phyloP scores from a whole-genome alignment of 2,329 filamentous ascomycete genomes.

The Elsinoe arachidis region DNA sequence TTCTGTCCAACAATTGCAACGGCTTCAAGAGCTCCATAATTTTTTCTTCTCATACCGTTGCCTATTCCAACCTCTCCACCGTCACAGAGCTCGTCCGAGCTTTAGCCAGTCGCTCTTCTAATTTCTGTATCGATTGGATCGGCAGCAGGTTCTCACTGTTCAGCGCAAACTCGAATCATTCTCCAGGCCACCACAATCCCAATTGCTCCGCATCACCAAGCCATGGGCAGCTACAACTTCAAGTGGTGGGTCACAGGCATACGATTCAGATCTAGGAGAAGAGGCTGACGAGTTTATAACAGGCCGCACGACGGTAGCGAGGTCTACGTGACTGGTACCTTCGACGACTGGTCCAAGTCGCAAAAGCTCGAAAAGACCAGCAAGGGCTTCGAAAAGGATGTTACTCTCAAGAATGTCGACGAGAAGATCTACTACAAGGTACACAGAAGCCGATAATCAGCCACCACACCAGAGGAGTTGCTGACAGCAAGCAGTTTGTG shows the following conservation, averaged over 20 bases:
- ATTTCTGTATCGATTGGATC: conserved; percentile 5
- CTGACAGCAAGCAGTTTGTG: conserved; percentile 60
- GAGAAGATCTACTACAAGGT: conserved; percentile 95
- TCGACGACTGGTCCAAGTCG: conserved; percentile 87
- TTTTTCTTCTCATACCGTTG: conserved; percentile 6
- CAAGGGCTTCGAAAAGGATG: conserved; percentile 68
- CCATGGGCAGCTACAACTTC: conserved; percentile 61
- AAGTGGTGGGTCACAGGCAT: conserved; percentile 50
- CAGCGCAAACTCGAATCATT: background rate
- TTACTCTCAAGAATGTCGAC: conserved; percentile 56
- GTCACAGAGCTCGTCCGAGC: conserved; percentile 1
- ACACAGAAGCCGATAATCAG: conserved; percentile 24
- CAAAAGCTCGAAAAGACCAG: conserved; percentile 71
- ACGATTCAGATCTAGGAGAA: background rate
- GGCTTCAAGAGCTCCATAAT: conserved; percentile 4
- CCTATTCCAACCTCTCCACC: background rate
- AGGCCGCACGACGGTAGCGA: conserved; percentile 79
- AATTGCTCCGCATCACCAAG: conserved; percentile 15
- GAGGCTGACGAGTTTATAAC: conserved; percentile 21
- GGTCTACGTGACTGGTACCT: conserved; percentile 91
- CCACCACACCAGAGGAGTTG: background rate
- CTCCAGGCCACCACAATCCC: background rate
- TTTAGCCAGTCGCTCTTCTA: background rate
- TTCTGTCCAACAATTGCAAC: conserved; percentile 1
- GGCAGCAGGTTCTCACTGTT: background rate